Evolutionary conservation across 768 basidiomycete species (phyloP).

Genomic region (Podaxis rugospora): DNA sequence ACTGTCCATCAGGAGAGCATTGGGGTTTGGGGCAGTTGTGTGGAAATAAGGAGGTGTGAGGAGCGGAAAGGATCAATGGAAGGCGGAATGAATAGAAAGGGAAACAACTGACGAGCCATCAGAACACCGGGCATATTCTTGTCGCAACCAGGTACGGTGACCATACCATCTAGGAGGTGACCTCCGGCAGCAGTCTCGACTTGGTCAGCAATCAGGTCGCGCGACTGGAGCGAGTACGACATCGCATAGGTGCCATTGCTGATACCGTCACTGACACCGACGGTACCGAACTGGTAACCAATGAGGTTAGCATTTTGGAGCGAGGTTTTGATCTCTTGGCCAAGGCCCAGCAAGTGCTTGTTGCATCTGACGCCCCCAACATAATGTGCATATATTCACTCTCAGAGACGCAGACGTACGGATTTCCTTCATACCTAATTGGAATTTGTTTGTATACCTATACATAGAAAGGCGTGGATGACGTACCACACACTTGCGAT

Average conservation of each 20-base stretch:
- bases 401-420: constrained; percentile 53
- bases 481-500: constrained; percentile 93
- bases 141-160: constrained; percentile 95
- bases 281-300: constrained; percentile 96
- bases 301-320: constrained; percentile 66
- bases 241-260: constrained; percentile 96
- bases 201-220: constrained; percentile 96
- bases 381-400: constrained; percentile 2
- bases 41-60: constrained; percentile 12
- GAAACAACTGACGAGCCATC: constrained; percentile 75
- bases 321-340: constrained; percentile 83
- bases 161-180: constrained; percentile 98
- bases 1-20: constrained; percentile 39
- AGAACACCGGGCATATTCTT: constrained; percentile 99
- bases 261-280: constrained; percentile 97
- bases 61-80: constrained; percentile 1
- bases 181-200: constrained; percentile 96
- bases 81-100: background rate
- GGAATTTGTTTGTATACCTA: constrained; percentile 9
- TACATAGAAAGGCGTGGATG: background rate
- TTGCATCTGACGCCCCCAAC: constrained; percentile 92
- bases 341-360: constrained; percentile 85
- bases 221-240: constrained; percentile 94
- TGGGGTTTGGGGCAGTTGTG: constrained; percentile 11
- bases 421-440: constrained; percentile 95